phyloP scores from a whole-genome alignment of 495 filamentous ascomycete species.

The Aspergillus haitiensis region DNA sequence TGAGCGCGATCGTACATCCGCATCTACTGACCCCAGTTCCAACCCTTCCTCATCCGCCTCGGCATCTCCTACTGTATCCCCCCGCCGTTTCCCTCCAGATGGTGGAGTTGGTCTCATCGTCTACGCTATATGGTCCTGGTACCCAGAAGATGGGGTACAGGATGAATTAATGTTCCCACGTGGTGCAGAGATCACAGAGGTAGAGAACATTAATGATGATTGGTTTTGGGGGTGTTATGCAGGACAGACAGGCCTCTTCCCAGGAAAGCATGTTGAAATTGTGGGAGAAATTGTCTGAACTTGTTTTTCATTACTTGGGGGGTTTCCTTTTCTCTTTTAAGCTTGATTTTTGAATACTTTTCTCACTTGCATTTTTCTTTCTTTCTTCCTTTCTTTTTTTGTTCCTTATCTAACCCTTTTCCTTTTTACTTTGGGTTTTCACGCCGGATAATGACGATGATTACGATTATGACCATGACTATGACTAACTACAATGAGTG shows the following conservation, averaged over 20 bases:
- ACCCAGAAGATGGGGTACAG: slow-evolving; percentile 57
- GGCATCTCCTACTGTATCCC: not conserved
- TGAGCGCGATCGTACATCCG: slow-evolving; percentile 11
- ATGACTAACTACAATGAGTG: not conserved
- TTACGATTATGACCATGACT: slow-evolving; percentile 6
- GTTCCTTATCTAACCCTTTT: not conserved
- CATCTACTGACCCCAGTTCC: slow-evolving; percentile 20
- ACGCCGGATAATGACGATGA: not conserved
- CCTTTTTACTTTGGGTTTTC: not conserved
- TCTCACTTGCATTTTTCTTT: not conserved
- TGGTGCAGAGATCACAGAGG: slow-evolving; percentile 76
- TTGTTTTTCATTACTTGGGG: not conserved
- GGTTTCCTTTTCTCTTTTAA: not conserved
- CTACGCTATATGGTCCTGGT: slow-evolving; percentile 71
- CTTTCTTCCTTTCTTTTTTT: not conserved
- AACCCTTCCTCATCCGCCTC: slow-evolving; percentile 18
- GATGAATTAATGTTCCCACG: slow-evolving; percentile 84
- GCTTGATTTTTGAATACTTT: not conserved
- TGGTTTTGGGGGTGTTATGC: slow-evolving; percentile 84
- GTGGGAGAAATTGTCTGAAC: slow-evolving; percentile 38
- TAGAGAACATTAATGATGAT: slow-evolving; percentile 79
- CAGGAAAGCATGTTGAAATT: slow-evolving; percentile 64
- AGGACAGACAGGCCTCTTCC: slow-evolving; percentile 72
- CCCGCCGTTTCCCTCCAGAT: slow-evolving; percentile 62
- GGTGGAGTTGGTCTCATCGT: slow-evolving; percentile 64